A percentile compares a stretch with the other conserved stretches of the same genome.
phyloP scores from a whole-genome alignment of 2,329 filamentous ascomycete species.

The Fusarium sambucinum region DNA sequence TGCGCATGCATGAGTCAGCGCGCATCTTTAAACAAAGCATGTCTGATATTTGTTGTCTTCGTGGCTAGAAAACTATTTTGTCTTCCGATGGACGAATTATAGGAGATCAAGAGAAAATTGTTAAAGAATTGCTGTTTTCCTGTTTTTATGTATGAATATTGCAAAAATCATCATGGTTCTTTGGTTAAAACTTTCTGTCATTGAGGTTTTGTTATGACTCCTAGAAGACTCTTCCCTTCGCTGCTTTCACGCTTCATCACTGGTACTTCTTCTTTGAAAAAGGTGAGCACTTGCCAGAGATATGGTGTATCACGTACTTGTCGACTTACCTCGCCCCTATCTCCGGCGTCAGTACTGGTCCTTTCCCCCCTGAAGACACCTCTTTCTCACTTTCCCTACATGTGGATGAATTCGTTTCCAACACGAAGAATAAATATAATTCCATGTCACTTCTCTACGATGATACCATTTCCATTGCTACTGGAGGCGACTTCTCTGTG shows the following conservation, averaged over 20 bases:
- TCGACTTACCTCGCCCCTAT: conserved; percentile 1
- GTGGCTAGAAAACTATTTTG: background rate
- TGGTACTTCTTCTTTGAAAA: background rate
- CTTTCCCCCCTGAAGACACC: background rate
- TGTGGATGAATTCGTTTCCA: background rate
- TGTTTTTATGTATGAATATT: background rate
- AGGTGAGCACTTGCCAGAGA: background rate
- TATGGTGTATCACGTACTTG: conserved; percentile 9
- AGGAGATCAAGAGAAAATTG: background rate
- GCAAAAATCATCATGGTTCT: background rate
- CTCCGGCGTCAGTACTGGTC: background rate
- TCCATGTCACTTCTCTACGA: no score
- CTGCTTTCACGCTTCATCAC: background rate
- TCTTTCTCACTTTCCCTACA: background rate
- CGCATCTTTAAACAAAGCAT: background rate
- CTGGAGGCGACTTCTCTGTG: no score
- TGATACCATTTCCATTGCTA: no score
- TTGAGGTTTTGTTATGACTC: background rate
- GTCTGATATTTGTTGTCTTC: background rate
- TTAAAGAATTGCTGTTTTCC: background rate
- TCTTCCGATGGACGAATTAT: no score
- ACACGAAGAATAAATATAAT: no score
- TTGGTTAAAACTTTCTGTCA: background rate
- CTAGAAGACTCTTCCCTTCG: background rate
- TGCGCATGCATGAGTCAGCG: no score